These are phyloP conservation scores for Ogataea degrootiae DNA, from an alignment of 805 yeast genomes.

Conservation along the genomic window DNA sequence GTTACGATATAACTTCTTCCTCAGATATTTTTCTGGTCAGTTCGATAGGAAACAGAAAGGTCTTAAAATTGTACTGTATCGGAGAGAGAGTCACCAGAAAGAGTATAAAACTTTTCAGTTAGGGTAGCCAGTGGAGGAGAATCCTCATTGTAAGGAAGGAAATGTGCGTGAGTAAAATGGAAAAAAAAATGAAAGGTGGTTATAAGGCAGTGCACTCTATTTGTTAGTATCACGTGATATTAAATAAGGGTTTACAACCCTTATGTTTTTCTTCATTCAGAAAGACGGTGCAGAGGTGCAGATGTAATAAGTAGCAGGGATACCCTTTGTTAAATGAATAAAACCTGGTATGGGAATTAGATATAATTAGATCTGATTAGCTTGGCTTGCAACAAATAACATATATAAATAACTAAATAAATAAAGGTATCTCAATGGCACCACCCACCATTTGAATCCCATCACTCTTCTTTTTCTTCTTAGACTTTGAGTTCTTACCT, in stretches of 20 bases:
- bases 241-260: conserved; percentile 6
- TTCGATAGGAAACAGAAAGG: conserved; percentile 8
- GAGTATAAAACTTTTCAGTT: not conserved
- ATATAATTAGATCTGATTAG: not conserved
- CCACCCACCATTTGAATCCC: conserved; percentile 37
- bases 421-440: conserved; percentile 42
- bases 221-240: conserved; percentile 10
- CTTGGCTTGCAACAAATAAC: not conserved
- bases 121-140: not conserved
- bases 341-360: not conserved
- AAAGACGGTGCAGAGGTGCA: not conserved
- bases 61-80: not conserved
- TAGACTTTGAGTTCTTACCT: not conserved
- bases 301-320: not conserved
- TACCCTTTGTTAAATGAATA: no score
- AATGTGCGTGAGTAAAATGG: not conserved
- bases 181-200: no score
- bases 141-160: not conserved
- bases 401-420: conserved; percentile 22
- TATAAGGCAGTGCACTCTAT: no score
- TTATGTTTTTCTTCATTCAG: not conserved
- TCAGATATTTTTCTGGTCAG: conserved; percentile 36
- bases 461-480: conserved; percentile 15
- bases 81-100: not conserved
- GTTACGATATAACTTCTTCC: conserved; percentile 33